phyloP scores from a whole-genome alignment of 2,329 filamentous ascomycete genomes.

The Dactylonectria estremocensis region DNA sequence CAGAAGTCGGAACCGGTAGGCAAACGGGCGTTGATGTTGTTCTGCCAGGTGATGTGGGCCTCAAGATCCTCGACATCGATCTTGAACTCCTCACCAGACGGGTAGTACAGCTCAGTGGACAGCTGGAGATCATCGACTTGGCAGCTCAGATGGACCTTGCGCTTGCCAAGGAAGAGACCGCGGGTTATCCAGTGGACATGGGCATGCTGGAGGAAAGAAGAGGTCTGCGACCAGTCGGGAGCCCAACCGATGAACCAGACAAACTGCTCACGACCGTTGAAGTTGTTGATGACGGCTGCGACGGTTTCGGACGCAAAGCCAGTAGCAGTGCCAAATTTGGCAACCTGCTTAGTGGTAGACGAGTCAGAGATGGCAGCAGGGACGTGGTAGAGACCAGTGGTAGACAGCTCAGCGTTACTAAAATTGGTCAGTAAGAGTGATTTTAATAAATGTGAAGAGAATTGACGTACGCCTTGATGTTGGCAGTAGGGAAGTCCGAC shows the following conservation, averaged over 20 bases:
- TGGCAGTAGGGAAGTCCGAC: slow-evolving; percentile 35
- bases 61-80: slow-evolving; percentile 33
- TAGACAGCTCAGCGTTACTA: slow-evolving; percentile 33
- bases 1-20: slow-evolving; percentile 33
- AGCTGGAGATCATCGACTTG: slow-evolving; percentile 39
- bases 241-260: slow-evolving; percentile 41
- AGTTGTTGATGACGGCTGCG: slow-evolving; percentile 37
- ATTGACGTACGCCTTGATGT: slow-evolving; percentile 31
- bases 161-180: slow-evolving; percentile 38
- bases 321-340: slow-evolving; percentile 34
- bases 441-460: not conserved
- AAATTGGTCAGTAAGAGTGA: not conserved
- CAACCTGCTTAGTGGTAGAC: slow-evolving; percentile 30
- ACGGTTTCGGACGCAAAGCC: slow-evolving; percentile 32
- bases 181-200: slow-evolving; percentile 41
- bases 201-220: slow-evolving; percentile 35
- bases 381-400: slow-evolving; percentile 37
- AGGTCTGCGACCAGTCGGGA: slow-evolving; percentile 36
- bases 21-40: slow-evolving; percentile 32
- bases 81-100: slow-evolving; percentile 35
- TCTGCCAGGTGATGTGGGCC: slow-evolving; percentile 36
- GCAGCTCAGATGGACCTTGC: slow-evolving; percentile 34
- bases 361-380: slow-evolving; percentile 32
- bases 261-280: slow-evolving; percentile 37
- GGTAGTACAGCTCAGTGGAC: slow-evolving; percentile 33